phyloP scores from a whole-genome alignment of 345 rosid species.

The Mallotus nudiflorus region DNA sequence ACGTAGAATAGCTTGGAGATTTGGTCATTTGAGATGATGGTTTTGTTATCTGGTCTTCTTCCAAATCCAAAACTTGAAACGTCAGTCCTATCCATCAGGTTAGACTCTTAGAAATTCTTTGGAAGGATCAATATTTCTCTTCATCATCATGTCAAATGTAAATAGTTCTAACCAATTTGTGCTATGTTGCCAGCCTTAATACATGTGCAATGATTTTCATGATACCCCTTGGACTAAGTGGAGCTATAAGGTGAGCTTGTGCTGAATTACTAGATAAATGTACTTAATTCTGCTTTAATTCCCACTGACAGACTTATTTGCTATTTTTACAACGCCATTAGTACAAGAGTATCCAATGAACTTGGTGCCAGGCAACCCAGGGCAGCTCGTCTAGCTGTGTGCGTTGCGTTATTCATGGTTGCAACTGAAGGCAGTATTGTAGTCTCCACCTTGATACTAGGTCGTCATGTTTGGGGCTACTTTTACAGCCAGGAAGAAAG shows the following conservation, averaged over 20 bases:
- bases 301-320: background rate
- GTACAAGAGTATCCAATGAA: constrained; percentile 39
- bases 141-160: background rate
- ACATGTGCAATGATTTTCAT: constrained; percentile 10
- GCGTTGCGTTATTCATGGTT: constrained; percentile 16
- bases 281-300: background rate
- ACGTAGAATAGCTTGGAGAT: constrained; percentile 36
- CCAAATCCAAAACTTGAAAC: constrained; percentile 47
- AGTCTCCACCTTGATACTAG: background rate
- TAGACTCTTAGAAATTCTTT: background rate
- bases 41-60: constrained; percentile 47
- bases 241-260: constrained; percentile 22
- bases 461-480: constrained; percentile 22
- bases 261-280: background rate
- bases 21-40: constrained; percentile 44
- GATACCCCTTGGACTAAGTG: constrained; percentile 30
- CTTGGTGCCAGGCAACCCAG: constrained; percentile 30
- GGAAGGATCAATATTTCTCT: too few species aligned
- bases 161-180: background rate
- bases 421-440: constrained; percentile 11
- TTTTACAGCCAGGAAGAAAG: constrained; percentile 16
- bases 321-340: background rate
- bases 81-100: constrained; percentile 47
- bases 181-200: constrained; percentile 23
- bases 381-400: constrained; percentile 24